Base-by-base conservation (phyloP, 768 basidiomycete genomes). In the Boletus subparvulus region DNA sequence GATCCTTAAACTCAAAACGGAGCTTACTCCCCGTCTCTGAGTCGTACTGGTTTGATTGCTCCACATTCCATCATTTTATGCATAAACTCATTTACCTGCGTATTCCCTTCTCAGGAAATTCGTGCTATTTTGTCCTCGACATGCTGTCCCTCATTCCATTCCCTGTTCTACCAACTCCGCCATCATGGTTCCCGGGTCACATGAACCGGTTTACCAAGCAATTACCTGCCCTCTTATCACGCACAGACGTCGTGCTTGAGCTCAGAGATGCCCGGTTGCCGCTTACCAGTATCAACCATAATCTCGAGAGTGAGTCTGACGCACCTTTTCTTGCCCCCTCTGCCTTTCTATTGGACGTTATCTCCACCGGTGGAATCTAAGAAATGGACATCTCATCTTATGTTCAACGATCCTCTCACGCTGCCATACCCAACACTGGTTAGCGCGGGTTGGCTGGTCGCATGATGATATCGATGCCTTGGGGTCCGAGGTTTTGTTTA, bases 171-270 rank as follows among this genome's bases (percentile, higher is more conserved):
- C 85, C 89, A 43, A 74, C 77, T 45, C 86, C 92, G 32, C 88
- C 88, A 50, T 94, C 94, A 80, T 97, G 94, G 94, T 96, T 88
- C 75, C 92, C 92, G 26, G 94, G 94, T 35, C 94, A 98, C 74
- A 98, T 97, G 94, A 87, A 85, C 73, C 83, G 86, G 65, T 96
- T 96, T 69, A 82, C 86, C 42, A 81, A 86, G 58, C 82, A 83
- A 69, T 77, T 97, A 42, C 91, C 93, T 19, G 75, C 80, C 19
- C 76, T 94, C 56, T 81, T 98, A 41, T 83, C 86, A 33, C 85
- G 86, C 58, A 92, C 92, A 35, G 89, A 94, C 66, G 85, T 98
- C 53, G 91, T 98, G 49, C 87, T 99, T 59, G 96, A 99, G 76
- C 85, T 95, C 30, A 82, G 96, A 67, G 96, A 99, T 75, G 85